These are phyloP conservation scores for Centrapalus pauciflorus DNA, from an alignment of 129 eudicot genomes.

Conservation along the genomic window DNA sequence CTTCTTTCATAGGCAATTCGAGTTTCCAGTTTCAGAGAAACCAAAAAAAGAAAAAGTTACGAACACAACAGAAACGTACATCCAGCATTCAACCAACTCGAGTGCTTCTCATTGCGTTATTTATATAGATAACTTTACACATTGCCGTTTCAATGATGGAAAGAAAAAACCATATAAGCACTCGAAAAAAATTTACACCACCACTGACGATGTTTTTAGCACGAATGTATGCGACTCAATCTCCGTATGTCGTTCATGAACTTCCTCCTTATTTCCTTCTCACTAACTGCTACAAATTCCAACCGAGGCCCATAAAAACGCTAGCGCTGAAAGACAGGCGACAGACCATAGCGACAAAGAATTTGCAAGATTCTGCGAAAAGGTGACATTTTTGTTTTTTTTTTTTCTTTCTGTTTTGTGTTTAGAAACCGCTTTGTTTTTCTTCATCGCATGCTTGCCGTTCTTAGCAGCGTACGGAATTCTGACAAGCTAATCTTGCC, in stretches of 20 bases:
- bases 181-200: constrained; percentile 11
- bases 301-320: constrained; percentile 4
- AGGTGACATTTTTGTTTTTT: background rate
- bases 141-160: constrained; percentile 1
- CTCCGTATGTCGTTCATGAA: background rate
- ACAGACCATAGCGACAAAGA: constrained; percentile 1
- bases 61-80: no score
- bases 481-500: constrained; percentile 82
- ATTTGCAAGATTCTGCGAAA: background rate
- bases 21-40: no score
- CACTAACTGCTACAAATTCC: background rate
- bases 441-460: constrained; percentile 60
- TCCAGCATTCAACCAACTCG: constrained; percentile 12
- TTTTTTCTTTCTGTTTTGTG: constrained; percentile 16
- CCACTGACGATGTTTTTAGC: background rate
- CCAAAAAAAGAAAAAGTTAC: background rate
- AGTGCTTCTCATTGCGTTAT: background rate
- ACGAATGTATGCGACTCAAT: constrained; percentile 1
- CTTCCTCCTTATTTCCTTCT: constrained; percentile 3
- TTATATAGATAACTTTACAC: constrained; percentile 12
- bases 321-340: background rate
- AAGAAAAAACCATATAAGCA: constrained; percentile 4
- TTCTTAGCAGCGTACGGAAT: constrained; percentile 77
- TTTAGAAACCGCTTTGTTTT: constrained; percentile 6
- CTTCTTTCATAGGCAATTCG: no score